These are phyloP conservation scores for Ustilago crameri DNA, from an alignment of 1,284 basidiomycete genomes.

Conservation along the genomic window DNA sequence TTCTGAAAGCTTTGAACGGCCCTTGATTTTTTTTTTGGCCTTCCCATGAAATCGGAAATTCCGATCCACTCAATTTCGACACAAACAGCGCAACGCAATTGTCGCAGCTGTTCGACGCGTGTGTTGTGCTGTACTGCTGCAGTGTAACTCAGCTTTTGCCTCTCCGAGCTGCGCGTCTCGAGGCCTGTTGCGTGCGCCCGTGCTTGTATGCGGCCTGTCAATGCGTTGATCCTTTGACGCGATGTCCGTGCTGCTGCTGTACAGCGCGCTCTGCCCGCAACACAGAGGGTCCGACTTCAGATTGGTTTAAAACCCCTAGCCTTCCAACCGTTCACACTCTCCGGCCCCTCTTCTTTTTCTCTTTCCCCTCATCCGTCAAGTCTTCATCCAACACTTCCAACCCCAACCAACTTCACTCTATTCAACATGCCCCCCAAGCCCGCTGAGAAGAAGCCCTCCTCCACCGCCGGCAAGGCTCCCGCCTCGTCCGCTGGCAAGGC, in stretches of 20 bases:
- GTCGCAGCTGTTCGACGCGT: neutral
- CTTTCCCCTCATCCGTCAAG: constrained; percentile 40
- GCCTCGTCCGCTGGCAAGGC: constrained; percentile 70
- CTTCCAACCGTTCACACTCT: constrained; percentile 12
- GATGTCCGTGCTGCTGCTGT: no score
- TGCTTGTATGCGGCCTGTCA: neutral
- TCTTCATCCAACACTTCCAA: constrained; percentile 28
- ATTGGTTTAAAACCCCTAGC: constrained; percentile 45
- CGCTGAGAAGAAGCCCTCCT: constrained; percentile 72
- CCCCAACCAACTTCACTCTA: constrained; percentile 20
- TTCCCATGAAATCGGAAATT: neutral
- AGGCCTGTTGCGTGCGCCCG: neutral
- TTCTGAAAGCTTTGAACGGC: neutral
- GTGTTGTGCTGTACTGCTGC: neutral
- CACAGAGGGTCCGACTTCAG: constrained; percentile 1
- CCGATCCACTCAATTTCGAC: neutral
- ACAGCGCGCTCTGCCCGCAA: no score
- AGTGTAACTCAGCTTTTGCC: neutral
- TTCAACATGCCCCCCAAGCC: constrained; percentile 65
- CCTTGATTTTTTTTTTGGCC: constrained; percentile 5
- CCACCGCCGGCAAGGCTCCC: constrained; percentile 73
- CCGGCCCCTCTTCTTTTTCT: constrained; percentile 24
- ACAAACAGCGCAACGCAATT: neutral
- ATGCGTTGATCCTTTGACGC: no score
- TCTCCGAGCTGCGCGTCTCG: neutral